Base-by-base conservation (phyloP, 768 basidiomycete genomes). In the Melanogaster broomeanus region DNA sequence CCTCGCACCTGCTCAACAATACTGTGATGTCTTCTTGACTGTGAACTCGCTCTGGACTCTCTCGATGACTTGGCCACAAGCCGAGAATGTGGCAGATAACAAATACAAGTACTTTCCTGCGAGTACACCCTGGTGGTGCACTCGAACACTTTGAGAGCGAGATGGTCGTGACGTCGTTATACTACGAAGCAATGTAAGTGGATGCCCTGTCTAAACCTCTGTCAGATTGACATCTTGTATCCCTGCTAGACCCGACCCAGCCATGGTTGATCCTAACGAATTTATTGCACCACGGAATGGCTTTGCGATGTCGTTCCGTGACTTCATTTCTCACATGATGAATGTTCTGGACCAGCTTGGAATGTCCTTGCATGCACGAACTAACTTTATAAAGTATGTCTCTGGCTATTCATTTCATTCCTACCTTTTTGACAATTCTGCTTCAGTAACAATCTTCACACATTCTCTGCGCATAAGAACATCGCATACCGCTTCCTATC, bases 401-500 rank as follows among this genome's bases (percentile, higher is more conserved):
- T 55, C 30, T n/a, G 35, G 30, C 15, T 45, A 34, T 46, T 9
- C n/a, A n/a, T 46, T 19, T 28, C 35, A 40, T 35, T 24, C 25
- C 19, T 12, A n/a, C 41, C 34, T 53, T 41, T 19, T 57, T 30
- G 46, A 45, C 51, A 34, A 24, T 34, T 31, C 12, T 12, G 30
- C 39, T 44, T 27, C 57, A 93, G 89, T 66, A 84, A 88, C 68
- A 90, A 93, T 68, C 75, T 93, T 56, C 75, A 85, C 24, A 72
- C 83, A 12, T 92, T 92, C 67, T 73, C 85, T 10, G 74, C 75
- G 15, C 89, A 93, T 72, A 88, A 85, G 64, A 92, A 93, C 68
- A 90, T 93, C 55, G 91, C 90, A 18, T 93, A 93, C 64, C 85
- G 91, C n/a, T 92, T 93, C 69, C 78, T 93, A 55, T 80, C 84